These are phyloP conservation scores for Citrullus amarus DNA, from an alignment of 306 rosid species.

Conservation along the genomic window DNA sequence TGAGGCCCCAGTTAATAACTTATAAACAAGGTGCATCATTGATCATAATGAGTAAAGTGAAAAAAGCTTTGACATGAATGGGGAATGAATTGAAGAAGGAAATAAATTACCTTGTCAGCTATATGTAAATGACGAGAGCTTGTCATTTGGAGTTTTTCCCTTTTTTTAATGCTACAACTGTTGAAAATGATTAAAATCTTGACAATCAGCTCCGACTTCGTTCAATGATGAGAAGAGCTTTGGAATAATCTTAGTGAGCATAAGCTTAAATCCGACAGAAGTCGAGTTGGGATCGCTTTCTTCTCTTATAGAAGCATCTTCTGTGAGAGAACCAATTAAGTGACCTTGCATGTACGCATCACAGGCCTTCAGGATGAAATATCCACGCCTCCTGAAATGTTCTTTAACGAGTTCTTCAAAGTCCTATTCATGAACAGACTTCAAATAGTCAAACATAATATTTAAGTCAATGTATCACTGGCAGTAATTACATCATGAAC, in stretches of 20 bases:
- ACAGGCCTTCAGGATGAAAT: conserved; percentile 87
- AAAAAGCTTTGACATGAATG: not conserved
- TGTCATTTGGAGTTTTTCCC: not conserved
- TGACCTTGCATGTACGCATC: conserved; percentile 87
- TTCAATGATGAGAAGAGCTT: conserved; percentile 58
- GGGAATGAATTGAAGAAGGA: not conserved
- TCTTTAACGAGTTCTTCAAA: conserved; percentile 66
- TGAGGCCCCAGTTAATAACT: not conserved
- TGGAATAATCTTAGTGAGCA: conserved; percentile 76
- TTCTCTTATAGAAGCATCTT: conserved; percentile 53
- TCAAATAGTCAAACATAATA: conserved; percentile 5
- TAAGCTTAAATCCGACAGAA: conserved; percentile 90
- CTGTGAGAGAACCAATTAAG: conserved; percentile 65
- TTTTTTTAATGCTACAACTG: conserved; percentile 26
- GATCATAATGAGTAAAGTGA: conserved; percentile 3
- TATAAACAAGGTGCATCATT: conserved; percentile 2
- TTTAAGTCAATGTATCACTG: not conserved
- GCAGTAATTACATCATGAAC: not conserved
- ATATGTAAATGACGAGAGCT: not conserved
- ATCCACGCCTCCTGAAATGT: conserved; percentile 82
- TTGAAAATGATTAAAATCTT: conserved; percentile 70
- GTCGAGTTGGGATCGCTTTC: conserved; percentile 56
- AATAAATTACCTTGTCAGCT: conserved; percentile 1
- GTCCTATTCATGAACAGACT: conserved; percentile 38
- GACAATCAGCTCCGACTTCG: conserved; percentile 73